A percentile compares a stretch with the other conserved stretches of the same genome.
Conservation (phyloP, 1,139 yeast species). For the Sugiyamaella castrensis region DNA sequence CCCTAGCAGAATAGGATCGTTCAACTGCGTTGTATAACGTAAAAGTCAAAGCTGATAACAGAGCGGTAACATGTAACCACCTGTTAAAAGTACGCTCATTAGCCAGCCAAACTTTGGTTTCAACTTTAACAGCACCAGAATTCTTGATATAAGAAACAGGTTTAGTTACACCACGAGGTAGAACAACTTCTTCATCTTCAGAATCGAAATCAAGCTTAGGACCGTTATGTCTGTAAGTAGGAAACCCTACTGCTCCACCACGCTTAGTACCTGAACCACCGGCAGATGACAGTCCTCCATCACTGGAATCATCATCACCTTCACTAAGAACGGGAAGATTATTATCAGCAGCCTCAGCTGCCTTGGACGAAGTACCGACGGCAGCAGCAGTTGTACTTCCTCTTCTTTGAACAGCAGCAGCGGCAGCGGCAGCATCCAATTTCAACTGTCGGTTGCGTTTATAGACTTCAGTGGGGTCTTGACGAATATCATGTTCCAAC, state of each 20-base stretch:
- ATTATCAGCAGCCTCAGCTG: constrained; percentile 5
- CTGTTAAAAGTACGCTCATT: constrained; percentile 95
- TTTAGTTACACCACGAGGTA: constrained; percentile 86
- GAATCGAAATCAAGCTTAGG: constrained; percentile 63
- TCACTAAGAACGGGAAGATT: constrained; percentile 21
- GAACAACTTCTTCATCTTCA: constrained; percentile 80
- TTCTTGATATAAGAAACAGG: constrained; percentile 79
- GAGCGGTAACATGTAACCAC: constrained; percentile 91
- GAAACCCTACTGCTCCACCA: constrained; percentile 22
- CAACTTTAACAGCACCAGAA: constrained; percentile 89
- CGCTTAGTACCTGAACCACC: constrained; percentile 7
- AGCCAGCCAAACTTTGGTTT: constrained; percentile 97
- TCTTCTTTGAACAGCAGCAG: constrained; percentile 8
- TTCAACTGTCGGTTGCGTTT: constrained; percentile 46
- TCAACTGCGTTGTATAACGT: constrained; percentile 76
- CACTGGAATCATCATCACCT: constrained; percentile 32
- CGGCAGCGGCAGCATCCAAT: constrained; percentile 13
- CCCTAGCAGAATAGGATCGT: constrained; percentile 46
- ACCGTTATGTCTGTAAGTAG: constrained; percentile 28
- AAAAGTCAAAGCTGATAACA: constrained; percentile 83
- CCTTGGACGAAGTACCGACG: constrained; percentile 13
- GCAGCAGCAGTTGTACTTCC: constrained; percentile 6
- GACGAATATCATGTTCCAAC: constrained; percentile 73
- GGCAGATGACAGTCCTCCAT: constrained; percentile 24
- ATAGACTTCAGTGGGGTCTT: constrained; percentile 72